These are phyloP conservation scores for Astrothelium macrocarpum DNA, from an alignment of 495 filamentous ascomycete genomes.

Conservation along the genomic window DNA sequence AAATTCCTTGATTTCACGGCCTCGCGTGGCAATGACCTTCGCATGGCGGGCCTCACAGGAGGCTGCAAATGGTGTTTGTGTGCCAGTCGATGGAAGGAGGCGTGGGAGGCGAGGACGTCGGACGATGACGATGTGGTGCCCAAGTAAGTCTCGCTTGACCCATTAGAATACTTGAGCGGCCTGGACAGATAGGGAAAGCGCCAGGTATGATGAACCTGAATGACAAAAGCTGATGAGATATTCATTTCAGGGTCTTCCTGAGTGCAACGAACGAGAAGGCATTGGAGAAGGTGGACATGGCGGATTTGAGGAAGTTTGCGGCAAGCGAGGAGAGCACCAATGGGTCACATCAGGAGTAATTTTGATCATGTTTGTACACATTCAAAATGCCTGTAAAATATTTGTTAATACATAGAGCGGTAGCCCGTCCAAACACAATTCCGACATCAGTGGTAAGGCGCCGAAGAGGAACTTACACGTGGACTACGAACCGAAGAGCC, in stretches of 20 bases:
- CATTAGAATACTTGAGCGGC: neutral
- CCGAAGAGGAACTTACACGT: too few species aligned
- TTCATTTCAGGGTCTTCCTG: conserved; percentile 35
- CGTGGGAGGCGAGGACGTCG: conserved; percentile 34
- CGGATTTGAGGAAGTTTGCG: conserved; percentile 39
- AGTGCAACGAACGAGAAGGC: conserved; percentile 42
- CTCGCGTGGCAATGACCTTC: conserved; percentile 48
- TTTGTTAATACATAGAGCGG: neutral
- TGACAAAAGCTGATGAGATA: neutral
- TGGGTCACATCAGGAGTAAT: neutral
- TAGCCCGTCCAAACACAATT: too few species aligned
- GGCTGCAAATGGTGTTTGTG: conserved; percentile 55
- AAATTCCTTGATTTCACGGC: conserved; percentile 53
- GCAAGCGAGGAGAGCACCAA: conserved; percentile 25
- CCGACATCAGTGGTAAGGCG: too few species aligned
- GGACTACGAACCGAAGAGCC: too few species aligned
- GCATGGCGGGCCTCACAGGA: conserved; percentile 40
- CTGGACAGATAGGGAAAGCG: neutral
- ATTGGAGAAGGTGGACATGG: conserved; percentile 35
- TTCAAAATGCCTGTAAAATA: neutral
- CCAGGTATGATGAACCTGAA: too few species aligned
- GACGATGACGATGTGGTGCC: conserved; percentile 32
- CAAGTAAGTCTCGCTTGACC: conserved; percentile 15
- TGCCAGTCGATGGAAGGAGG: conserved; percentile 45
- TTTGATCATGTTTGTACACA: neutral